Evolutionary conservation across 352 stramenopile genomes (phyloP).

Genomic region (Thalassiosira oceanica): DNA sequence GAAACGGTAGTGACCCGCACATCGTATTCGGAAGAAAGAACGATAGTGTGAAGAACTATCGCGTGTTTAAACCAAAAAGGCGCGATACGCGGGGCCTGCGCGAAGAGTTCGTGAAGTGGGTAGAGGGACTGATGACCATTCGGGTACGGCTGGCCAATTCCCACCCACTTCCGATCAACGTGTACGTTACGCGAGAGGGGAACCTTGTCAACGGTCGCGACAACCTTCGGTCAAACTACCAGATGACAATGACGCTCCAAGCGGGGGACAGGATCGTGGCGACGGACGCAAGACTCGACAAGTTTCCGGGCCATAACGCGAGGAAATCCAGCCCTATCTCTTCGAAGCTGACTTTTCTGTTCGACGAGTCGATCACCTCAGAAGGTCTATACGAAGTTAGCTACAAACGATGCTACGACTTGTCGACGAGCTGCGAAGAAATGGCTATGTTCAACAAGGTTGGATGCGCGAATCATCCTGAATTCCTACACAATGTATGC

Average conservation of each 20-base stretch:
- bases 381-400: conserved; percentile 2
- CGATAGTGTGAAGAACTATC: conserved; percentile 4
- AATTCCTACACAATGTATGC: conserved; percentile 38
- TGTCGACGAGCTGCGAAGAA: conserved; percentile 21
- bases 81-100: background rate
- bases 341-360: conserved; percentile 7
- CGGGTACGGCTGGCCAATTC: conserved; percentile 14
- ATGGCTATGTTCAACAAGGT: conserved; percentile 6
- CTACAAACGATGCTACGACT: conserved; percentile 25
- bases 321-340: conserved; percentile 6
- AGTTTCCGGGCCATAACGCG: conserved; percentile 13
- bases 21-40: conserved; percentile 32
- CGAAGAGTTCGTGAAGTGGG: conserved; percentile 11
- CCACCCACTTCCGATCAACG: conserved; percentile 14
- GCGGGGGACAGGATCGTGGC: conserved; percentile 22
- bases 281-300: conserved; percentile 25
- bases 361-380: conserved; percentile 12
- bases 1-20: conserved; percentile 13
- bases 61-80: conserved; percentile 15
- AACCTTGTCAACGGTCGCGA: conserved; percentile 6
- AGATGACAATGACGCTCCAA: conserved; percentile 6
- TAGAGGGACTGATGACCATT: conserved; percentile 12
- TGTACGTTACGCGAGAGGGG: conserved; percentile 13
- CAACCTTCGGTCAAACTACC: conserved; percentile 5
- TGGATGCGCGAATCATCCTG: conserved; percentile 2